Evolutionary conservation across 208 protist species (phyloP).

Genomic region (Hexamita inflata): DNA sequence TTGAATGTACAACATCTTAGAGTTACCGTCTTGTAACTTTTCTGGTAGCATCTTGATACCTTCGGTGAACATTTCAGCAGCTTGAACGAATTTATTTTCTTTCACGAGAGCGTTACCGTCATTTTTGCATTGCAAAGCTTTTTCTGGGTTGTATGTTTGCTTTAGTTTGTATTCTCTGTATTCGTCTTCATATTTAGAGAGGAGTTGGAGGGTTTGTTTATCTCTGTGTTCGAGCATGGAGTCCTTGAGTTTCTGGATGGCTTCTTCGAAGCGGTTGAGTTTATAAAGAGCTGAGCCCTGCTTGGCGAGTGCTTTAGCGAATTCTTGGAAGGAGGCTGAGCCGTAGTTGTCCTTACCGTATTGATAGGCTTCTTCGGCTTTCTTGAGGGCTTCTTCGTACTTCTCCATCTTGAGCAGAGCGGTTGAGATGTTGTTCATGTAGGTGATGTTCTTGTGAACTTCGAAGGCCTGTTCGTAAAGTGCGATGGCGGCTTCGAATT

Average conservation of each 20-base stretch:
- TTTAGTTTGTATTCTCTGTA: not conserved
- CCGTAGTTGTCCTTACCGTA: slow-evolving; percentile 11
- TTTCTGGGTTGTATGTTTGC: slow-evolving; percentile 2
- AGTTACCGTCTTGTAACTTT: too few species aligned
- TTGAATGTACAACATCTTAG: not conserved
- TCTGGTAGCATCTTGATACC: slow-evolving; percentile 48
- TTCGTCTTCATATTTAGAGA: slow-evolving; percentile 17
- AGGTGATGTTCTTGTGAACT: not conserved
- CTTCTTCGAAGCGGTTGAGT: slow-evolving; percentile 3
- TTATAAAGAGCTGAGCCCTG: slow-evolving; percentile 11
- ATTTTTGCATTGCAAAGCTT: slow-evolving; percentile 38
- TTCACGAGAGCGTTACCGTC: slow-evolving; percentile 51
- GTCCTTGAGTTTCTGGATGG: not conserved
- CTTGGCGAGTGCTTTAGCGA: slow-evolving; percentile 9
- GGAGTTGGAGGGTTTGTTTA: not conserved
- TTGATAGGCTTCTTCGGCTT: slow-evolving; percentile 14
- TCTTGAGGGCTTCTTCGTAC: not conserved
- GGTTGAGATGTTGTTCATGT: slow-evolving; percentile 18
- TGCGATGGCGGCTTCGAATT: slow-evolving; percentile 11
- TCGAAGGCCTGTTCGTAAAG: slow-evolving; percentile 11
- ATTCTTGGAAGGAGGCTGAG: not conserved
- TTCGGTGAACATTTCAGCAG: slow-evolving; percentile 51
- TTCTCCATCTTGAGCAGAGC: slow-evolving; percentile 6
- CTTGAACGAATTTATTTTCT: slow-evolving; percentile 45
- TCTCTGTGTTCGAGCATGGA: slow-evolving; percentile 20